Percentiles rank a stretch among this genome's conserved stretches.
Conservation (phyloP, 2,329 filamentous ascomycete species). For the Pseudocercospora cruenta region DNA sequence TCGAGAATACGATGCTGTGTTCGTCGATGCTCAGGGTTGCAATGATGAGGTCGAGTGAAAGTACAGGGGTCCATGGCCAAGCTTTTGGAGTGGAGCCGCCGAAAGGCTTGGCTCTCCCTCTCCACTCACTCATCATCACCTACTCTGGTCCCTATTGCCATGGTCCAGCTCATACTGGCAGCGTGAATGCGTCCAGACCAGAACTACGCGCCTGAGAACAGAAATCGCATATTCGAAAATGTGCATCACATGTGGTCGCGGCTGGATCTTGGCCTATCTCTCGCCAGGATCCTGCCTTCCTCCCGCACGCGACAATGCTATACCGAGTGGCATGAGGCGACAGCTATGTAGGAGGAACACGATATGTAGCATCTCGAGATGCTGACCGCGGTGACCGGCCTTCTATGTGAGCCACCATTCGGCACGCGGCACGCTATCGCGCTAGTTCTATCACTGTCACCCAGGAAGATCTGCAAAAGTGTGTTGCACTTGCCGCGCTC, state of each 20-base stretch:
- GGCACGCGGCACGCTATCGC: neutral
- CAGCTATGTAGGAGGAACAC: neutral
- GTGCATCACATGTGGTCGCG: neutral
- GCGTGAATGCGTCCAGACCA: no score
- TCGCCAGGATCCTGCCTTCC: neutral
- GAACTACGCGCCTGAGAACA: no score
- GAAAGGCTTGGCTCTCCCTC: neutral
- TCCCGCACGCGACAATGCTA: neutral
- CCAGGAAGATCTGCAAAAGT: constrained; percentile 5
- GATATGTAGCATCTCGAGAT: neutral
- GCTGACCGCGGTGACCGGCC: neutral
- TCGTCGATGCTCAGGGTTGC: neutral
- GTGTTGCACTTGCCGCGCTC: neutral
- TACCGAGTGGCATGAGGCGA: neutral
- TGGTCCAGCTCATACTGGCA: no score
- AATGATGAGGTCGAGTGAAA: neutral
- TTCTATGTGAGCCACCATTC: neutral
- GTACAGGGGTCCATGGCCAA: neutral
- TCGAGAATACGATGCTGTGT: neutral
- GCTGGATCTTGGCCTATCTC: neutral
- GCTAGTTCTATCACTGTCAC: neutral
- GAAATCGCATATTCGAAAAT: neutral
- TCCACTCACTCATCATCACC: neutral
- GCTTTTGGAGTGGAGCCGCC: neutral
- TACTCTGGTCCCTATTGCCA: neutral